Evolutionary conservation across 2,329 filamentous ascomycete genomes (phyloP), one percentile per base, ranked within the genome.

Genomic region (Alternaria triticina): DNA sequence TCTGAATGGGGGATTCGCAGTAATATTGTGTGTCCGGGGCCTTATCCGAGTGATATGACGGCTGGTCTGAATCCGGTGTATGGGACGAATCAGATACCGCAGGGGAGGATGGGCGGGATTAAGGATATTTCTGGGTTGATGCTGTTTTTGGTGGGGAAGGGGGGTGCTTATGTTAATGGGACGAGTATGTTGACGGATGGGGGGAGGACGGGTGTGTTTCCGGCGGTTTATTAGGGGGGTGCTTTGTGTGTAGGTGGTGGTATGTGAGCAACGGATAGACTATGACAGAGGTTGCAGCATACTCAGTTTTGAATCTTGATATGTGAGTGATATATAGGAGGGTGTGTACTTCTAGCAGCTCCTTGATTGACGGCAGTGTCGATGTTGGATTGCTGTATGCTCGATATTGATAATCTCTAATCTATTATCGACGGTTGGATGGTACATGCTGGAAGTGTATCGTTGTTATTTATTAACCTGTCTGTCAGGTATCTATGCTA

Each of bases 81-180:
- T 57, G 74, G 75, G 0, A 73, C 77, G 20, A 70, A 69, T 40
- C 69, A 79, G 65, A 66, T 83, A 11, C 81, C 81, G 13, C 77
- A 78, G 69, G 82, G 80, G 0, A 60, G 83, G 17, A 74, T 80
- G 69, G 82, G 83, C 0, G 70, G 68, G 5, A 67, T 74, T 10
- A 82, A 84, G 44, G 85, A 87, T 64, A 78, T 87, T 30, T 82
- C 82, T 0, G 85, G 83, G 13, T 77, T 85, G 15, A 79, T 86
- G 3, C 61, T 86, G 40, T 88, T 86, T 63, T 74, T 88, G 57
- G 82, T 85, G 10, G 82, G 83, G 4, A 84, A 83, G 44, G 82
- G 82, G 6, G 85, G 84, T 2, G 80, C 80, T 12, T 88, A 87
- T 74, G 79, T 85, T 54, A 88, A 88, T 73, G 87, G 87, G 0